Evolutionary conservation across 306 rosid genomes (phyloP).

Genomic region (Cucurbita maxima): DNA sequence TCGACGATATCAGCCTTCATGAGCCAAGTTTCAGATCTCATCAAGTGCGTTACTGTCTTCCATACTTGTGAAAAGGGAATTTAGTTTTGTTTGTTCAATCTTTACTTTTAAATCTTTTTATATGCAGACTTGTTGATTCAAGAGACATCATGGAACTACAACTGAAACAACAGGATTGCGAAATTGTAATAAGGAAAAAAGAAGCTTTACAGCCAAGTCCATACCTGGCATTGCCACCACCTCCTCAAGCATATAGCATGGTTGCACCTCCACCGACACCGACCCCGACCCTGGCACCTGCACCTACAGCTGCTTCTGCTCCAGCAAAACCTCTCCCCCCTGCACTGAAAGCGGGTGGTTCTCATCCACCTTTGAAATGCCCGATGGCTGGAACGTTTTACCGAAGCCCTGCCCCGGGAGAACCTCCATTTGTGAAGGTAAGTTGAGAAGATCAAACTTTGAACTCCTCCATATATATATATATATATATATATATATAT

Average conservation of each 20-base stretch:
- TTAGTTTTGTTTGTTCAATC: background rate
- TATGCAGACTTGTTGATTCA: slow-evolving; percentile 74
- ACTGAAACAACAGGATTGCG: slow-evolving; percentile 66
- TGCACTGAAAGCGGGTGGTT: slow-evolving; percentile 31
- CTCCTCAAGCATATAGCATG: slow-evolving; percentile 21
- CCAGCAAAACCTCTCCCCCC: slow-evolving; percentile 15
- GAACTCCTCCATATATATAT: too few relatives aligned
- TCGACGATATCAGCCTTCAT: slow-evolving; percentile 50
- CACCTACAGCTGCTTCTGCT: slow-evolving; percentile 17
- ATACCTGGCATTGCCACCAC: slow-evolving; percentile 15
- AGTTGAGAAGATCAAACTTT: background rate
- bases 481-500: too few relatives aligned
- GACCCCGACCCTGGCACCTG: slow-evolving; percentile 13
- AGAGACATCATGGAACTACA: slow-evolving; percentile 77
- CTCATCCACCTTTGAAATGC: slow-evolving; percentile 62
- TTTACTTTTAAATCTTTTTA: slow-evolving; percentile 4
- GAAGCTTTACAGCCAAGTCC: slow-evolving; percentile 54
- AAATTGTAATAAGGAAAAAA: slow-evolving; percentile 53
- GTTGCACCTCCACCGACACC: slow-evolving; percentile 10
- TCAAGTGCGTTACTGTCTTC: slow-evolving; percentile 41
- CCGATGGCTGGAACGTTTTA: slow-evolving; percentile 99
- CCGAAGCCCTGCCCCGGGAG: slow-evolving; percentile 59
- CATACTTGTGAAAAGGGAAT: background rate
- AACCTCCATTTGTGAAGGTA: slow-evolving; percentile 85
- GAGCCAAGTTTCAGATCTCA: slow-evolving; percentile 67